Percentiles rank a stretch among this genome's conserved stretches.
phyloP scores from a whole-genome alignment of 2,329 filamentous ascomycete species.

The Drechslerella coelobrocha region DNA sequence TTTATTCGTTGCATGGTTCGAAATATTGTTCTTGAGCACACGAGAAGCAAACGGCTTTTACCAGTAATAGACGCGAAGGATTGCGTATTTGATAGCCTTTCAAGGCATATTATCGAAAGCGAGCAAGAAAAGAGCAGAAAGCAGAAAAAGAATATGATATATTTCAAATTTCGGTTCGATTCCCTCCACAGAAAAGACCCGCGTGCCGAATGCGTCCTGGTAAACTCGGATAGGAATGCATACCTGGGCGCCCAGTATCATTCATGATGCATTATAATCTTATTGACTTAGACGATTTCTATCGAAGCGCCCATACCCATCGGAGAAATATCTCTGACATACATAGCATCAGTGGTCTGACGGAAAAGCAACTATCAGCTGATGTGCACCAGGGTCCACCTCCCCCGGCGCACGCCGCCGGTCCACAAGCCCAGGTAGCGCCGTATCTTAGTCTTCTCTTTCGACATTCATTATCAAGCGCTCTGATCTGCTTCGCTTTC shows the following conservation, averaged over 20 bases:
- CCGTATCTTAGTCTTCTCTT: constrained; percentile 22
- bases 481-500: constrained; percentile 37
- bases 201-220: constrained; percentile 49
- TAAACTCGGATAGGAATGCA: constrained; percentile 49
- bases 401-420: constrained; percentile 30
- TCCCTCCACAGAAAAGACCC: constrained; percentile 37
- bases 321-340: constrained; percentile 43
- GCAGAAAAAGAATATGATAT: constrained; percentile 45
- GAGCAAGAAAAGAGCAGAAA: not conserved
- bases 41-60: constrained; percentile 37
- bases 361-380: constrained; percentile 51
- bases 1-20: constrained; percentile 50
- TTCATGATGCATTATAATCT: constrained; percentile 31
- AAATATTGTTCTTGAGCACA: constrained; percentile 49
- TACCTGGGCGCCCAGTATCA: constrained; percentile 26
- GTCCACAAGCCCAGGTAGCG: constrained; percentile 51
- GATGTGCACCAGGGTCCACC: constrained; percentile 34
- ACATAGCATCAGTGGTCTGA: constrained; percentile 7
- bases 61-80: constrained; percentile 28
- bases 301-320: constrained; percentile 48
- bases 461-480: constrained; percentile 39
- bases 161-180: constrained; percentile 45
- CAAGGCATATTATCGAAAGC: not conserved
- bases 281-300: constrained; percentile 36
- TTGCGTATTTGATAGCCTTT: constrained; percentile 36